phyloP scores from a whole-genome alignment of 2,329 filamentous ascomycete genomes.

The Cordyceps tenuipes region DNA sequence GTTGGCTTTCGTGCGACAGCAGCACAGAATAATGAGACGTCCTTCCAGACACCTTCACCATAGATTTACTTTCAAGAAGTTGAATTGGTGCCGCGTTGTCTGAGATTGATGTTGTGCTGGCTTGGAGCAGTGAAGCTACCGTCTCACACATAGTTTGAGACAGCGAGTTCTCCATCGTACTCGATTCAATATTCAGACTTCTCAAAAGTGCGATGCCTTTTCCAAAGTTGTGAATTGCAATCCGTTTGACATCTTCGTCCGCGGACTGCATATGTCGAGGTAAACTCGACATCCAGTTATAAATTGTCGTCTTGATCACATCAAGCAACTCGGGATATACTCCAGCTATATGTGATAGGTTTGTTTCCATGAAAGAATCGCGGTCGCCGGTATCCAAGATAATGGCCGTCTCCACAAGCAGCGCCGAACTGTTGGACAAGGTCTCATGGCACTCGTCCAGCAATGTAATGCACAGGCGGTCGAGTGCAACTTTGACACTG shows the following conservation, averaged over 20 bases:
- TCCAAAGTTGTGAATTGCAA: conserved; percentile 66
- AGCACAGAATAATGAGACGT: conserved; percentile 51
- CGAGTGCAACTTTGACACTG: conserved; percentile 60
- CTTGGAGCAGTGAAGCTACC: conserved; percentile 38
- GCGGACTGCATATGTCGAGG: conserved; percentile 75
- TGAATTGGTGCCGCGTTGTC: conserved; percentile 19
- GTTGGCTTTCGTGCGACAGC: conserved; percentile 57
- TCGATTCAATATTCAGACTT: conserved; percentile 54
- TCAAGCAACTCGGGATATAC: conserved; percentile 56
- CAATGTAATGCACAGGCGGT: conserved; percentile 63
- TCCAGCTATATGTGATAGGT: conserved; percentile 52
- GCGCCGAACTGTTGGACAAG: conserved; percentile 56
- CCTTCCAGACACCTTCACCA: conserved; percentile 12
- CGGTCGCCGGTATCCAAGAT: conserved; percentile 49
- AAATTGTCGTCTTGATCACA: conserved; percentile 60
- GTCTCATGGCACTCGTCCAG: conserved; percentile 72
- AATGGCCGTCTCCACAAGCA: conserved; percentile 77
- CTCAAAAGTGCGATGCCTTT: conserved; percentile 61
- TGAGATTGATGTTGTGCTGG: conserved; percentile 12
- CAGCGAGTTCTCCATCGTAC: conserved; percentile 59
- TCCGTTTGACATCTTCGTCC: conserved; percentile 69
- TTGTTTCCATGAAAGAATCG: conserved; percentile 35
- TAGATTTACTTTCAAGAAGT: conserved; percentile 16
- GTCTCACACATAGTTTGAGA: conserved; percentile 66
- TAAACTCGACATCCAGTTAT: conserved; percentile 74